Percentiles rank a stretch among this genome's conserved stretches.
Conservation (phyloP, 2,329 filamentous ascomycete species). For the Pseudogymnoascus sp. region DNA sequence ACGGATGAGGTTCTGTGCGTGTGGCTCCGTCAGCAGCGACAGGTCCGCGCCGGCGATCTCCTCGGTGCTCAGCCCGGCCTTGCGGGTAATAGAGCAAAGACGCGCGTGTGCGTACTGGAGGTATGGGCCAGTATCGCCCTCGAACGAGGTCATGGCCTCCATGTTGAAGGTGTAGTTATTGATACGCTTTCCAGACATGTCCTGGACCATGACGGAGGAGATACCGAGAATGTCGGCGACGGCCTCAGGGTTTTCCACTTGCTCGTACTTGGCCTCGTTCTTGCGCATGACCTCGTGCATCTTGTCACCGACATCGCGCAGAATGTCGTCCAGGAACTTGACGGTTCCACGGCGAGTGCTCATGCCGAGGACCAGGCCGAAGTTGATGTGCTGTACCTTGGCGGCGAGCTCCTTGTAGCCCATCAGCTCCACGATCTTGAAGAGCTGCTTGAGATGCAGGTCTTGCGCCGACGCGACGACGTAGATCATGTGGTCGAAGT, state of each 20-base stretch:
- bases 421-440: conserved; percentile 69
- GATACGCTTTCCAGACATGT: conserved; percentile 86
- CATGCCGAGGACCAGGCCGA: conserved; percentile 65
- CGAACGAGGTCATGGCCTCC: conserved; percentile 74
- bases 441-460: conserved; percentile 65
- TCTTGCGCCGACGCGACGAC: conserved; percentile 68
- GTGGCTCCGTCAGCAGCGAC: conserved; percentile 60
- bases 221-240: conserved; percentile 88
- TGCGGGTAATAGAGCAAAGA: conserved; percentile 56
- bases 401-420: conserved; percentile 59
- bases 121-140: conserved; percentile 79
- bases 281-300: conserved; percentile 98
- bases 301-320: conserved; percentile 75
- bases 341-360: conserved; percentile 66
- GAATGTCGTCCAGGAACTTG: conserved; percentile 65
- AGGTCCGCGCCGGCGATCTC: conserved; percentile 59
- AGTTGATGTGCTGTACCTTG: conserved; percentile 69
- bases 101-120: conserved; percentile 77
- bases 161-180: conserved; percentile 70
- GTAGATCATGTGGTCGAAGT: conserved; percentile 75
- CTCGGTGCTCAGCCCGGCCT: conserved; percentile 45
- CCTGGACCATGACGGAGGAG: conserved; percentile 93
- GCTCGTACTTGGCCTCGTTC: conserved; percentile 83
- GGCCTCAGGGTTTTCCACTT: conserved; percentile 74
- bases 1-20: conserved; percentile 66